phyloP scores from a whole-genome alignment of 2,329 filamentous ascomycete species.

The Talaromyces sp. region DNA sequence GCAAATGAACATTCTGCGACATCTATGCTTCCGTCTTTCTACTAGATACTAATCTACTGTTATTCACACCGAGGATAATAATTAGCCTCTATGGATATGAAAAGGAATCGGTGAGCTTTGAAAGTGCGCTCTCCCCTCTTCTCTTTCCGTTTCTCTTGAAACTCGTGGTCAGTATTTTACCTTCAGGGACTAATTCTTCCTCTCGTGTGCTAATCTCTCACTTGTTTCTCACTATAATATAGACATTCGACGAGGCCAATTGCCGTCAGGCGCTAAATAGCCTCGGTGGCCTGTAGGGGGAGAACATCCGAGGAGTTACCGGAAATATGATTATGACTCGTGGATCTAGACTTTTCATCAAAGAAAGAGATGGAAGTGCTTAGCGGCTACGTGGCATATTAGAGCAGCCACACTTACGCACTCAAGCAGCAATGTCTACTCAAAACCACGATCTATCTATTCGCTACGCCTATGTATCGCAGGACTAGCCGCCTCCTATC shows the following conservation, averaged over 20 bases:
- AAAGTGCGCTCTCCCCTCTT: background rate
- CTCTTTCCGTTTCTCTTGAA: background rate
- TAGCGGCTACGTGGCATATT: too few species aligned
- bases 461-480: too few species aligned
- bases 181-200: background rate
- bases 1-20: background rate
- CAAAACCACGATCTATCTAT: too few species aligned
- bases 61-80: background rate
- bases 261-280: background rate
- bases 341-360: background rate
- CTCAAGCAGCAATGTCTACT: too few species aligned
- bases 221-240: background rate
- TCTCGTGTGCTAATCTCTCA: background rate
- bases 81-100: background rate
- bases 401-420: too few species aligned
- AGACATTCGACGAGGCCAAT: background rate
- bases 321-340: background rate
- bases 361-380: too few species aligned
- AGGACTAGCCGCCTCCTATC: too few species aligned
- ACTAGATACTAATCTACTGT: background rate
- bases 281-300: too few species aligned
- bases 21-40: background rate
- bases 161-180: too few species aligned
- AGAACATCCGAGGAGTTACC: background rate
- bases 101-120: background rate